Percentiles rank a stretch among this genome's conserved stretches.
Evolutionary conservation across 768 basidiomycete genomes (phyloP).

Genomic region (Termitomyces sp.): DNA sequence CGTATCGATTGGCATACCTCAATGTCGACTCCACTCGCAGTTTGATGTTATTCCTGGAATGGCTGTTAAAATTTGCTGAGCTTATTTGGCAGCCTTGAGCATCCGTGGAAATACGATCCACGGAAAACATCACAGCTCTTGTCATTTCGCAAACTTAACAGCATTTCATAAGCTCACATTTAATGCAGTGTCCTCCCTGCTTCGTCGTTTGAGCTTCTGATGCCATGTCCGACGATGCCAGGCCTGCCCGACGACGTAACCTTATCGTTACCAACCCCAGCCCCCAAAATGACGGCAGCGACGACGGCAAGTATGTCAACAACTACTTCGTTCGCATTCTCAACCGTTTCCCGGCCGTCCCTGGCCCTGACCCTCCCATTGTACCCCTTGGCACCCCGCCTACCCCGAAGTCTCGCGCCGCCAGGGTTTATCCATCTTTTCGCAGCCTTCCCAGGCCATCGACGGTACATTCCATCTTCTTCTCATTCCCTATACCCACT

Average conservation of each 20-base stretch:
- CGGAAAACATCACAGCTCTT: too few species aligned
- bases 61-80: too few species aligned
- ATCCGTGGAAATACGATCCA: too few species aligned
- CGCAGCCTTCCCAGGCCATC: constrained; percentile 20
- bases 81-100: too few species aligned
- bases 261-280: constrained; percentile 61
- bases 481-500: constrained; percentile 18
- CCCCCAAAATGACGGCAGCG: constrained; percentile 33
- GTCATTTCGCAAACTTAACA: too few species aligned
- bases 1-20: too few species aligned
- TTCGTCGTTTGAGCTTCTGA: neutral
- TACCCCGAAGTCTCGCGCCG: constrained; percentile 22
- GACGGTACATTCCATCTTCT: constrained; percentile 25
- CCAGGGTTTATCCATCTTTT: constrained; percentile 24
- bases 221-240: constrained; percentile 59
- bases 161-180: too few species aligned
- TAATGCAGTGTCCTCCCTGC: neutral
- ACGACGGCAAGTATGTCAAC: neutral
- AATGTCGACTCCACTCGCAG: too few species aligned
- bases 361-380: constrained; percentile 24
- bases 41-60: too few species aligned
- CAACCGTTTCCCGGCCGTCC: constrained; percentile 7
- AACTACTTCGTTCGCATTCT: neutral
- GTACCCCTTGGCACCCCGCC: constrained; percentile 13
- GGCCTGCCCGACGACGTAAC: constrained; percentile 32